phyloP scores from a whole-genome alignment of 2,329 filamentous ascomycete species.

The Fusarium siculi region DNA sequence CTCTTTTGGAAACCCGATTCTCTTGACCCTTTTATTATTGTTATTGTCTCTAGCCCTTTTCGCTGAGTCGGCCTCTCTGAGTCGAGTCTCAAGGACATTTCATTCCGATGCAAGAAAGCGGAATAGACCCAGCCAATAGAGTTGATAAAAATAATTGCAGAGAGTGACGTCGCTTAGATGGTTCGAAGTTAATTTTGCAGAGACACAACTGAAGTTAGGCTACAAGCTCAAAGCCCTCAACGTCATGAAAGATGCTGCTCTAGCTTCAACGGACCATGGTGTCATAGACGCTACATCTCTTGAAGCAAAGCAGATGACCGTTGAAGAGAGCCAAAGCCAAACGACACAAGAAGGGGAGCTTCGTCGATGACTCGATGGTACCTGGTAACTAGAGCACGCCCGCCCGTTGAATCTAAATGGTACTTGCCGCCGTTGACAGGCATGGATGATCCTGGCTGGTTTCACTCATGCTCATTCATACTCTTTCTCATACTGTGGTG shows the following conservation, averaged over 20 bases:
- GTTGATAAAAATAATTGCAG: not conserved
- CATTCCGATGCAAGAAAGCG: constrained; percentile 9
- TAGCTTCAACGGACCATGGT: constrained; percentile 13
- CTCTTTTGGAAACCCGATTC: not conserved
- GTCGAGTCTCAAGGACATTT: not conserved
- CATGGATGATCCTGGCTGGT: not conserved
- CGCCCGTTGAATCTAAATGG: constrained; percentile 12
- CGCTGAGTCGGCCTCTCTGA: not conserved
- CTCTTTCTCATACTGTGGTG: not conserved
- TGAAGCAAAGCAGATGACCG: not conserved
- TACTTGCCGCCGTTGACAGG: not conserved
- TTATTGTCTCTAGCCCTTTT: not conserved
- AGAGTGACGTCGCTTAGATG: constrained; percentile 12
- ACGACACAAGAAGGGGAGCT: not conserved
- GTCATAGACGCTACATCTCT: not conserved
- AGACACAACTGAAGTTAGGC: not conserved
- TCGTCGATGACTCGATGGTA: not conserved
- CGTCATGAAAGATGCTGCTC: constrained; percentile 10
- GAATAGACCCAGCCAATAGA: not conserved
- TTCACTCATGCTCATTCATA: not conserved
- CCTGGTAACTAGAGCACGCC: not conserved
- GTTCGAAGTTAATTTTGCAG: constrained; percentile 1
- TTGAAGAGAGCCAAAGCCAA: not conserved
- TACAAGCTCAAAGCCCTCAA: not conserved
- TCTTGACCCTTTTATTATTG: not conserved